phyloP scores from a whole-genome alignment of 495 filamentous ascomycete species.

The Xylaria longipes region DNA sequence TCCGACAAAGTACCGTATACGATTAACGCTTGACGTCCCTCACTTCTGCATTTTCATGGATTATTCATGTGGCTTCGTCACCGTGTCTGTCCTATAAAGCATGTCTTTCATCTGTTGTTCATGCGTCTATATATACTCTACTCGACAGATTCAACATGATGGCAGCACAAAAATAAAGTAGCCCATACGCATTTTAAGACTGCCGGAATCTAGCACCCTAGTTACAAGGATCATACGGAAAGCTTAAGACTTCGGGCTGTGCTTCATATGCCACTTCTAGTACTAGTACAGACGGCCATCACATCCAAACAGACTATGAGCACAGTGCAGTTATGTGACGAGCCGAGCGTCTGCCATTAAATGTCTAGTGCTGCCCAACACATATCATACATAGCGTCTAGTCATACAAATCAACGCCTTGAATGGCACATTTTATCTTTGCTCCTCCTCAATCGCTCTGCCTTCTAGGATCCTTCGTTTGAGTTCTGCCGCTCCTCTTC shows the following conservation, averaged over 20 bases:
- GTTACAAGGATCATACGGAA: not conserved
- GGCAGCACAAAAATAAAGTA: too few relatives aligned
- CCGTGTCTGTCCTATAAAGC: too few relatives aligned
- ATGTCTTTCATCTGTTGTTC: too few relatives aligned
- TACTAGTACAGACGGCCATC: not conserved
- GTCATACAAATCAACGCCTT: conserved; percentile 5
- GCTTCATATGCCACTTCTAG: not conserved
- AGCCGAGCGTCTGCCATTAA: not conserved
- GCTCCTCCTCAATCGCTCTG: not conserved
- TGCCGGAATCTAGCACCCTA: too few relatives aligned
- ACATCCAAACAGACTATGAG: not conserved
- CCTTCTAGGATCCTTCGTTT: conserved; percentile 26
- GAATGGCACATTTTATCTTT: not conserved
- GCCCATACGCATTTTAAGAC: too few relatives aligned
- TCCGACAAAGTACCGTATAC: not conserved
- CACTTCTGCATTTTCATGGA: too few relatives aligned
- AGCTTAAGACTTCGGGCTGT: not conserved
- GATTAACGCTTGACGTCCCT: too few relatives aligned
- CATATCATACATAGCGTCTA: not conserved
- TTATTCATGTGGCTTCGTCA: too few relatives aligned
- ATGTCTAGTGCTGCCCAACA: conserved; percentile 1
- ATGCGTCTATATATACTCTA: too few relatives aligned
- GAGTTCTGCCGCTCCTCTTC: conserved; percentile 68
- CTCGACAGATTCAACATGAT: too few relatives aligned
- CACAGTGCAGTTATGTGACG: not conserved